Evolutionary conservation across 805 yeast species (phyloP), one percentile per base, ranked within the genome.

Genomic region (Cyberlindnera subsufficiens): DNA sequence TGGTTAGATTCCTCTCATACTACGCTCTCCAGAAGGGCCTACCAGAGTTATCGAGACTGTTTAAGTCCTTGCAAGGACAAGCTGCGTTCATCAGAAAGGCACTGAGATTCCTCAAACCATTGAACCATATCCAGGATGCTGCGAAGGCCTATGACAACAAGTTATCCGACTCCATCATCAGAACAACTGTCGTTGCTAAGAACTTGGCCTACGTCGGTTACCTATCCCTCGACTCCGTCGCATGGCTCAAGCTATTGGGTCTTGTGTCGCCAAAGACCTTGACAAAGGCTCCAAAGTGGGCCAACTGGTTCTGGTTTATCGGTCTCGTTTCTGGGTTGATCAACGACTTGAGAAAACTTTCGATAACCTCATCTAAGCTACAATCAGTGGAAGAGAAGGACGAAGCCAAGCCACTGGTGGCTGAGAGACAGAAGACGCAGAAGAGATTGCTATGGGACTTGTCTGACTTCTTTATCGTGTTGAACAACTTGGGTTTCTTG

Each of bases 91-190:
- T 86, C 49, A 80, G 98, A 62, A 91, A 91, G 68, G 81, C 89
- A 18, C 66, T 90, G 69, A 77, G 97, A 57, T 79, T 83, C 57
- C 76, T 88, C 49, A 90, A 89, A 65, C 95, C 95, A 1, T 66
- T 90, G 55, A 72, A 72, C 54, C 88, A 83, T 59, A 58, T 86
- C 42, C 79, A 80, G 54, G 74, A 77, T n/a, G 86, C 90, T 5
- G 71, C 84, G 3, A 72, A 74, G 49, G 75, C 86, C 13, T 75
- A 69, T 54, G 86, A 80, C 58, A 80, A 86, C 64, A 82, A 85
- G 68, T 73, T 88, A 36, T 60, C 74, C 40, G 91, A 84, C 60
- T 74, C 75, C 10, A 64, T 78, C 20, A 50, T 69, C 53, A 77
- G 80, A 59, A 58, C 67, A 46, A 68, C 78, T 14, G 69, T 78